Evolutionary conservation across 306 rosid species (phyloP).

Genomic region (Sphenostylis stenocarpa): DNA sequence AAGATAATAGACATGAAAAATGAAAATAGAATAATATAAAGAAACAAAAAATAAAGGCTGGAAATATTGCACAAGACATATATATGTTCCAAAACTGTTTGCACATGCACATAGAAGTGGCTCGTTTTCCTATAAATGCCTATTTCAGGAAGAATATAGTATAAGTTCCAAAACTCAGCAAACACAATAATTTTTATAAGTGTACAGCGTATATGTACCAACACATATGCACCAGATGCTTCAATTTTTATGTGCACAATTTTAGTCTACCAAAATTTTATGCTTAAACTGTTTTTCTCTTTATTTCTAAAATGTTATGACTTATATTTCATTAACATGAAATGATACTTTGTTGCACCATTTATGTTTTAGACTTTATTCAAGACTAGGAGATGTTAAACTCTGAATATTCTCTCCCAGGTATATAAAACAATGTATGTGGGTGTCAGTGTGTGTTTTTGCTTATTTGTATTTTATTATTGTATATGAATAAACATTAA

Average conservation of each 20-base stretch:
- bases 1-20: constrained; percentile 14
- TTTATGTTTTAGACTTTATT: not conserved
- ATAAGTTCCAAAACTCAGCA: not conserved
- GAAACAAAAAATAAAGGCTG: not conserved
- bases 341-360: not conserved
- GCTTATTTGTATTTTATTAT: not conserved
- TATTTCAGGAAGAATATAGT: constrained; percentile 13
- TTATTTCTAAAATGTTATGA: too few species aligned
- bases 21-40: not conserved
- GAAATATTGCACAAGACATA: not conserved
- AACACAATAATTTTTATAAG: not conserved
- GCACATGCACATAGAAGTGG: constrained; percentile 10
- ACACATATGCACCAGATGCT: not conserved
- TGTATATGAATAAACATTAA: not conserved
- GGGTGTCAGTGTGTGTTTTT: not conserved
- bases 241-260: not conserved
- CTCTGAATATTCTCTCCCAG: not conserved
- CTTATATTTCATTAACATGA: too few species aligned
- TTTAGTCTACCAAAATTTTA: constrained; percentile 7
- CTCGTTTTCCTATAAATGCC: constrained; percentile 21
- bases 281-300: too few species aligned
- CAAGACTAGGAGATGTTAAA: not conserved
- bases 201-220: not conserved
- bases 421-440: not conserved
- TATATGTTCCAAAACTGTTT: constrained; percentile 5